A percentile compares a stretch with the other conserved stretches of the same genome.
Evolutionary conservation across 108 stramenopile genomes (phyloP).

Genomic region (Hondaea fermentalgiana): DNA sequence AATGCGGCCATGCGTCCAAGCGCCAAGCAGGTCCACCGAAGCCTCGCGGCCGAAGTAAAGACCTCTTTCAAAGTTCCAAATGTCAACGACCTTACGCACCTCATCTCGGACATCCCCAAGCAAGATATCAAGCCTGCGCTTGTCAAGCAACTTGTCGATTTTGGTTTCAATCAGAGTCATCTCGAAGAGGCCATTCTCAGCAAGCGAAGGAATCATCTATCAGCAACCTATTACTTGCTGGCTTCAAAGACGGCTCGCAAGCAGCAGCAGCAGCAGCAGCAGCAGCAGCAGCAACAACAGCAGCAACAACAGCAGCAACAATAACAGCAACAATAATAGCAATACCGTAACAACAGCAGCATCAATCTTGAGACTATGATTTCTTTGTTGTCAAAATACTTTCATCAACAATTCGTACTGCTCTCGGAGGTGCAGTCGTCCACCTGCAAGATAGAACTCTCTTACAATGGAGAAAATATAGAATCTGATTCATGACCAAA

Average conservation of each 20-base stretch:
- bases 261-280: background rate
- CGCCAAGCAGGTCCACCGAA: background rate
- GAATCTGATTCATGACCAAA: too few species aligned
- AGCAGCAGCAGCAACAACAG: too few species aligned
- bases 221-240: background rate
- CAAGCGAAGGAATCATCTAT: background rate
- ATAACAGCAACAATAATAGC: too few species aligned
- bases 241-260: background rate
- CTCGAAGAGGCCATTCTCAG: background rate
- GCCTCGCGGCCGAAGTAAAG: background rate
- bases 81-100: background rate
- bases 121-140: background rate
- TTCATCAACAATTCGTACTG: too few species aligned
- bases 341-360: too few species aligned
- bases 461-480: too few species aligned
- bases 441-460: too few species aligned
- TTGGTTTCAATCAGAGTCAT: background rate
- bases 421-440: too few species aligned
- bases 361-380: too few species aligned
- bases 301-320: too few species aligned
- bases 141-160: background rate
- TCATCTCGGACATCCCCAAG: background rate
- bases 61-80: background rate
- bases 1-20: slow-evolving; percentile 23
- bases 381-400: too few species aligned